These are phyloP conservation scores for Pichia rugopelliculosa DNA, from an alignment of 805 yeast genomes.

Conservation along the genomic window DNA sequence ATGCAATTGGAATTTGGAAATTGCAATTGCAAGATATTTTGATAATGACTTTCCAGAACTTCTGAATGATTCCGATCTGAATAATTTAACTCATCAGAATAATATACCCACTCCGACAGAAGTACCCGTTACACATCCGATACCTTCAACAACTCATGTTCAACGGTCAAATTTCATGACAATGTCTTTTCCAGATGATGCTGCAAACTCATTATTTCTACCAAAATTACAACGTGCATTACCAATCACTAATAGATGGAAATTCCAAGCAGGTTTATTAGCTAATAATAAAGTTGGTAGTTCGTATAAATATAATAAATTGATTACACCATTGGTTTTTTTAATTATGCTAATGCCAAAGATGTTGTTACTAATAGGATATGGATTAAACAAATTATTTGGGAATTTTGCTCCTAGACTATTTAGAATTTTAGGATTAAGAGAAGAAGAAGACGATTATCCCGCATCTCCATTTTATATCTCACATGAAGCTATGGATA, in stretches of 20 bases:
- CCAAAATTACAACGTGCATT: constrained; percentile 32
- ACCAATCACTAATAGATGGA: constrained; percentile 32
- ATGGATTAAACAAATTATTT: constrained; percentile 31
- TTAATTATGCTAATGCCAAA: constrained; percentile 51
- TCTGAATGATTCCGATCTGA: constrained; percentile 9
- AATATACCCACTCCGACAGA: neutral
- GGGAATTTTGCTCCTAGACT: constrained; percentile 30
- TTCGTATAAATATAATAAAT: neutral
- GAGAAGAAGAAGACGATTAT: constrained; percentile 24
- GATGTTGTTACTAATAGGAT: constrained; percentile 30
- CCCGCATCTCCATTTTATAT: constrained; percentile 26
- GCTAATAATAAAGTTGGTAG: neutral
- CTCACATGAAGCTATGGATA: constrained; percentile 14
- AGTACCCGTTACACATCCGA: neutral
- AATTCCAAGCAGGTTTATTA: constrained; percentile 26
- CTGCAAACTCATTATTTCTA: constrained; percentile 11
- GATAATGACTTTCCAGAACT: constrained; percentile 42
- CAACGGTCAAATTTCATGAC: neutral
- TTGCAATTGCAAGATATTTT: constrained; percentile 53
- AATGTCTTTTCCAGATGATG: constrained; percentile 9
- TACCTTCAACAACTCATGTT: neutral
- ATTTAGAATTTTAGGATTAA: constrained; percentile 23
- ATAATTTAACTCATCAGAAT: neutral
- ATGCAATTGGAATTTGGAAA: constrained; percentile 55
- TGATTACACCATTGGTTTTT: constrained; percentile 37